Percentiles rank a stretch among this genome's conserved stretches.
These are phyloP conservation scores for Catharanthus roseus DNA, from an alignment of 257 asterid genomes.

Conservation along the genomic window DNA sequence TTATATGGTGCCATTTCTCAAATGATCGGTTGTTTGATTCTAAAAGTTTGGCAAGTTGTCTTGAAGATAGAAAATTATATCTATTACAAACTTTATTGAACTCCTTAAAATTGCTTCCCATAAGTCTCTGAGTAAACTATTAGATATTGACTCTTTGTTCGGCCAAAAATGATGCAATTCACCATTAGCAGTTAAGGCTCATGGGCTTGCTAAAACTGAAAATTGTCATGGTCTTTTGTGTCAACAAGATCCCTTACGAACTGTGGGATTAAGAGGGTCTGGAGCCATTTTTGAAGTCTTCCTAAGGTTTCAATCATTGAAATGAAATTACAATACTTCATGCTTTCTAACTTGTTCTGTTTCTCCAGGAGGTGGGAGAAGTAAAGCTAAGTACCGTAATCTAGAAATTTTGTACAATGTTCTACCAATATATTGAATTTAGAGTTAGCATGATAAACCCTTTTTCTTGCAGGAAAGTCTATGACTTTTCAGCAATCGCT, in stretches of 20 bases:
- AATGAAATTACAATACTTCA: neutral
- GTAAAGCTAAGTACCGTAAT: neutral
- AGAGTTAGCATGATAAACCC: neutral
- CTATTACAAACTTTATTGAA: neutral
- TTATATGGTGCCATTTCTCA: neutral
- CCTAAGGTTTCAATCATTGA: neutral
- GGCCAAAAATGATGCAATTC: neutral
- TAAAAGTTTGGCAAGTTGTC: neutral
- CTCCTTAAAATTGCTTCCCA: neutral
- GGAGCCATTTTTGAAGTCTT: neutral
- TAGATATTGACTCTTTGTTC: neutral
- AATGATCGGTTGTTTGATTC: neutral
- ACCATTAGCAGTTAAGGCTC: neutral
- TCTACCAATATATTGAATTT: neutral
- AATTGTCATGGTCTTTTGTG: neutral
- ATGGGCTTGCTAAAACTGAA: neutral
- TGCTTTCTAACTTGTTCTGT: neutral
- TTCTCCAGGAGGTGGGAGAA: neutral
- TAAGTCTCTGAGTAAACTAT: neutral
- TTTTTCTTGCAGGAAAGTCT: neutral
- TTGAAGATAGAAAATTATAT: too few species aligned
- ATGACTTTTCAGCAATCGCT: neutral
- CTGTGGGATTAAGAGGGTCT: neutral
- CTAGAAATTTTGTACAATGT: neutral
- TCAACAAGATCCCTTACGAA: neutral